phyloP scores from a whole-genome alignment of 805 yeast genomes.

The Suhomyces sp. region DNA sequence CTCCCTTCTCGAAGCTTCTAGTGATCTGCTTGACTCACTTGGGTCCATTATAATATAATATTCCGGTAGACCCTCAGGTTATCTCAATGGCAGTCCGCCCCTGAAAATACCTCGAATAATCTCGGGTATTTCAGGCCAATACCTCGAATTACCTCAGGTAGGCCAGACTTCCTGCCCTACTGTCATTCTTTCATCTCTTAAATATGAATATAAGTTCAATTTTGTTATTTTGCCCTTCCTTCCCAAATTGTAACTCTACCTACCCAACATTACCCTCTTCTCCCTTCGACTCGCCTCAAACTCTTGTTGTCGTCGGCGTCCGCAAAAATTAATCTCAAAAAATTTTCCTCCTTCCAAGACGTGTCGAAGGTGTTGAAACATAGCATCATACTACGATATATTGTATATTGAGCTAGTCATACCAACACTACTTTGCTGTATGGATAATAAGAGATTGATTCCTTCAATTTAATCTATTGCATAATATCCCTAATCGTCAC shows the following conservation, averaged over 20 bases:
- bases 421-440: not conserved
- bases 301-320: slow-evolving; percentile 2
- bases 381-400: not conserved
- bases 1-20: too few relatives aligned
- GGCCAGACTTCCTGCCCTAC: too few relatives aligned
- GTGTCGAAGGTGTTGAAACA: not conserved
- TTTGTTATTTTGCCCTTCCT: not conserved
- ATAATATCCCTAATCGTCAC: not conserved
- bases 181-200: not conserved
- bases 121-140: too few relatives aligned
- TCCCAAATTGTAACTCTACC: not conserved
- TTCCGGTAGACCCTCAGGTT: too few relatives aligned
- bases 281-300: not conserved
- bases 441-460: not conserved
- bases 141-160: not conserved
- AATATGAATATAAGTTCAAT: not conserved
- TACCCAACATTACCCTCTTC: not conserved
- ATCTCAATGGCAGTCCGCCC: not conserved
- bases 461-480: not conserved
- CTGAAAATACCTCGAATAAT: not conserved
- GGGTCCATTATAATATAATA: too few relatives aligned
- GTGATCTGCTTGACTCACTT: too few relatives aligned
- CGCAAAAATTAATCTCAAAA: slow-evolving; percentile 1
- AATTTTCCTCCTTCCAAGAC: not conserved
- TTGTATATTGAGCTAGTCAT: not conserved